These are phyloP conservation scores for Nicotiana knightiana DNA, from an alignment of 257 asterid genomes.

Conservation along the genomic window DNA sequence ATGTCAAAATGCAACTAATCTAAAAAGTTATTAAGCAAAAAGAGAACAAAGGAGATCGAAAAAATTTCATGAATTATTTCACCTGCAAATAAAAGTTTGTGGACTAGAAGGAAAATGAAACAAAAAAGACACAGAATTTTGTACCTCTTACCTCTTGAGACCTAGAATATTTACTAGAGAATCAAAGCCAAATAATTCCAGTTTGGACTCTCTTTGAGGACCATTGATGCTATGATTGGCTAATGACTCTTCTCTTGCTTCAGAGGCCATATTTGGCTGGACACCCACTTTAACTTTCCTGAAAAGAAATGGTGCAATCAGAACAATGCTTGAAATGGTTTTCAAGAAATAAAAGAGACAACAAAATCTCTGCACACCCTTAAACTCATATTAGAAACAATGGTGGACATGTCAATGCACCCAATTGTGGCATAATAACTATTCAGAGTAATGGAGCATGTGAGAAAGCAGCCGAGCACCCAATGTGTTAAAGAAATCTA, in stretches of 20 bases:
- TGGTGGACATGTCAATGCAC: neutral
- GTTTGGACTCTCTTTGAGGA: constrained; percentile 63
- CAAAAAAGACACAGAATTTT: constrained; percentile 8
- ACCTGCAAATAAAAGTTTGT: neutral
- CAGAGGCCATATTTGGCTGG: constrained; percentile 34
- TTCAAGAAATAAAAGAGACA: neutral
- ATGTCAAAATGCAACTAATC: neutral
- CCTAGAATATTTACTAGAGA: constrained; percentile 95
- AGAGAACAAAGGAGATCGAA: neutral
- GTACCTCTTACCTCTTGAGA: constrained; percentile 71
- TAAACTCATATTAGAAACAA: neutral
- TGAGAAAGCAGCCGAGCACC: neutral
- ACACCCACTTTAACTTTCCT: constrained; percentile 51
- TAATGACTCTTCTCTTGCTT: constrained; percentile 45
- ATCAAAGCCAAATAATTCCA: constrained; percentile 96
- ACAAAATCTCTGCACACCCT: neutral
- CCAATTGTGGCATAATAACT: neutral
- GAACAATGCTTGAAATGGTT: neutral
- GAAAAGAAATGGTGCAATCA: constrained; percentile 16
- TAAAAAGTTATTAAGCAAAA: neutral
- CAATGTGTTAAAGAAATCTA: neutral
- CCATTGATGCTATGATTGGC: constrained; percentile 56
- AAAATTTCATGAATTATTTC: neutral
- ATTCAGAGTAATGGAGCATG: neutral
- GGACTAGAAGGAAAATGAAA: neutral